Evolutionary conservation across 78 protist species (phyloP).

Genomic region (Corallochytrium limacisporum): DNA sequence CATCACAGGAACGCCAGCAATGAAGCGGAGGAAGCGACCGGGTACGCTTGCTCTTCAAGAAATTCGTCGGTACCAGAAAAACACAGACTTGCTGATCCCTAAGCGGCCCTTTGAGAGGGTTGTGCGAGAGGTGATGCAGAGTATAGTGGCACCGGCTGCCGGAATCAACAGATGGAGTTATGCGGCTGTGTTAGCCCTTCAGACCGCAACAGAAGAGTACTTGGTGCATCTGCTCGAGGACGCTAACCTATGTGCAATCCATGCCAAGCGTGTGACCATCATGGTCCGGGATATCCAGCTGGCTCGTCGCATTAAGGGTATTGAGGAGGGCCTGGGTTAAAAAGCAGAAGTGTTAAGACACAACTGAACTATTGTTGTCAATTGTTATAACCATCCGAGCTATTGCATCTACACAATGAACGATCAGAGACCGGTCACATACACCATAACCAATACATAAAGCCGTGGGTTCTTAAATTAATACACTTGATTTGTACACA

Average conservation of each 20-base stretch:
- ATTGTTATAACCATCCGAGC: too few species aligned
- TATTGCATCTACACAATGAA: too few species aligned
- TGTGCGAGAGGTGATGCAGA: conserved; percentile 29
- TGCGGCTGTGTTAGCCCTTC: conserved; percentile 15
- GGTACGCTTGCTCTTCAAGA: conserved; percentile 61
- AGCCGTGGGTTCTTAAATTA: too few species aligned
- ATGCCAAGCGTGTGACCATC: conserved; percentile 45
- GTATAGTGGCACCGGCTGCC: background rate
- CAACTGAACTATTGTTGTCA: too few species aligned
- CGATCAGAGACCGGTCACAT: too few species aligned
- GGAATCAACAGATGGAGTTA: conserved; percentile 10
- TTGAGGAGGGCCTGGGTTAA: too few species aligned
- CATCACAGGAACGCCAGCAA: background rate
- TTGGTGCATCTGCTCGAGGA: conserved; percentile 34
- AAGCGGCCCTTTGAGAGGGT: conserved; percentile 60
- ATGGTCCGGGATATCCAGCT: conserved; percentile 78
- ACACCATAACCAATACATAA: too few species aligned
- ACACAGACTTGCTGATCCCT: conserved; percentile 58
- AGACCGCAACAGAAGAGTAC: conserved; percentile 32
- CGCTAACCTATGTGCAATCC: conserved; percentile 35
- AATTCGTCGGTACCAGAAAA: conserved; percentile 39
- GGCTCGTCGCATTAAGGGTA: too few species aligned
- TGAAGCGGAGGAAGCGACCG: conserved; percentile 60
- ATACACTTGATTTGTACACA: too few species aligned
- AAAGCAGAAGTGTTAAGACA: too few species aligned